These are phyloP conservation scores for Backusella tarrabulga DNA, from an alignment of 192 early-diverging fungal genomes.

Conservation along the genomic window DNA sequence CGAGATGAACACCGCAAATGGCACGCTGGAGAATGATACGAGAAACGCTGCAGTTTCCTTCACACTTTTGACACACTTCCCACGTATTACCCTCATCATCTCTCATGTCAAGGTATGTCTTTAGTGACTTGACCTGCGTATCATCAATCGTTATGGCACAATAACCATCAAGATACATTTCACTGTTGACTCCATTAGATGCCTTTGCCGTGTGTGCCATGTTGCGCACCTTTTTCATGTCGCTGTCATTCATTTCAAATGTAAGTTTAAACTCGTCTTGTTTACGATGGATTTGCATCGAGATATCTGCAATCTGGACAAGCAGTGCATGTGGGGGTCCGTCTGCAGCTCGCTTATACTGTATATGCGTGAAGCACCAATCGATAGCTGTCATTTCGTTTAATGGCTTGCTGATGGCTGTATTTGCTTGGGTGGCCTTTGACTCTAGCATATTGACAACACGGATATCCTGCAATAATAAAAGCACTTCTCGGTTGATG, in stretches of 20 bases:
- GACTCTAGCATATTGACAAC: constrained; percentile 13
- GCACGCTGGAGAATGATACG: constrained; percentile 3
- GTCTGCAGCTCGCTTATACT: constrained; percentile 27
- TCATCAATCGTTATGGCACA: constrained; percentile 38
- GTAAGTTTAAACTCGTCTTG: not conserved
- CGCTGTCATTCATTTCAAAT: constrained; percentile 11
- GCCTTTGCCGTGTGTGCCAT: constrained; percentile 28
- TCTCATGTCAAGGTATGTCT: not conserved
- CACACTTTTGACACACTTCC: constrained; percentile 16
- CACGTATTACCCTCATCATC: not conserved
- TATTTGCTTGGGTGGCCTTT: not conserved
- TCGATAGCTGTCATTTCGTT: not conserved
- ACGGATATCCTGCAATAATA: constrained; percentile 42
- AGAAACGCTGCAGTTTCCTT: not conserved
- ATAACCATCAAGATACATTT: constrained; percentile 15
- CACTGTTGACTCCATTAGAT: not conserved
- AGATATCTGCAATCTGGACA: constrained; percentile 26
- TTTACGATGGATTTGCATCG: constrained; percentile 18
- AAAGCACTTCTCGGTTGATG: constrained; percentile 30
- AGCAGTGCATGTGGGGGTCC: constrained; percentile 18
- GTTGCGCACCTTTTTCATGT: constrained; percentile 22
- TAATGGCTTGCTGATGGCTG: not conserved
- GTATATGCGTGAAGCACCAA: constrained; percentile 21
- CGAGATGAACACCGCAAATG: constrained; percentile 21
- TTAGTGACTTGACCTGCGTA: not conserved